Evolutionary conservation across 2,329 filamentous ascomycete species (phyloP), one percentile per base, ranked within the genome.

Genomic region (Cryphonectria japonica): DNA sequence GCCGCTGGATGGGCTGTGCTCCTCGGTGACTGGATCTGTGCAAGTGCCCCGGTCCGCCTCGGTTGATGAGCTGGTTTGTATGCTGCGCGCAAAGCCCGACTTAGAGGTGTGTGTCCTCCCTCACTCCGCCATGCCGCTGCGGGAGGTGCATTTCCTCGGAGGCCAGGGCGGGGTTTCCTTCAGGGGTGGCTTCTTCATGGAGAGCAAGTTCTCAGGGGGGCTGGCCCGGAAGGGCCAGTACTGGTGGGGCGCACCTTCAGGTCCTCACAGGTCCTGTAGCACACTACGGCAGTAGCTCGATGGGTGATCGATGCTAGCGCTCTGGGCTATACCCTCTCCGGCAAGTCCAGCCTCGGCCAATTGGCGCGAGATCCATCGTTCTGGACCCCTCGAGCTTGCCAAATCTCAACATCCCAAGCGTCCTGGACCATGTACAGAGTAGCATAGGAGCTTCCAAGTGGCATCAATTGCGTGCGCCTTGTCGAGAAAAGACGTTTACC

Each of bases 111-210:
- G 46, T 34, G 46, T 50, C n/a, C 60, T 62, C 60, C 60, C 60
- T 62, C 60, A 62, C 60, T 14, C 19, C 43, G 32, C n/a, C 19
- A 14, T 32, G 46, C 19, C 16, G n/a, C 5, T 16, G 50, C 37
- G 50, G 46, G 32, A 26, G 22, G 26, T 59, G 64, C 64, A 66
- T 66, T 19, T 66, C 64, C 64, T 66, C 64, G 64, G 64, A 66
- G 64, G 46, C 9, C 29, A 50, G 63, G 46, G 60, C 34, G 34
- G 37, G 7, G 5, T 22, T 50, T 7, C 7, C 46, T 50, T n/a
- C 46, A 50, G 46, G 46, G 46, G 22, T 50, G 22, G 43, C 19
- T 6, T 46, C 46, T n/a, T 50, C 46, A 22, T n/a, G 0, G 19
- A 19, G 6, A 7, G 19, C 1, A n/a, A 14, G 11, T 62, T 6